Percentiles rank a stretch among this genome's conserved stretches.
phyloP scores from a whole-genome alignment of 495 filamentous ascomycete species.

The Tuber microsphaerosporum region DNA sequence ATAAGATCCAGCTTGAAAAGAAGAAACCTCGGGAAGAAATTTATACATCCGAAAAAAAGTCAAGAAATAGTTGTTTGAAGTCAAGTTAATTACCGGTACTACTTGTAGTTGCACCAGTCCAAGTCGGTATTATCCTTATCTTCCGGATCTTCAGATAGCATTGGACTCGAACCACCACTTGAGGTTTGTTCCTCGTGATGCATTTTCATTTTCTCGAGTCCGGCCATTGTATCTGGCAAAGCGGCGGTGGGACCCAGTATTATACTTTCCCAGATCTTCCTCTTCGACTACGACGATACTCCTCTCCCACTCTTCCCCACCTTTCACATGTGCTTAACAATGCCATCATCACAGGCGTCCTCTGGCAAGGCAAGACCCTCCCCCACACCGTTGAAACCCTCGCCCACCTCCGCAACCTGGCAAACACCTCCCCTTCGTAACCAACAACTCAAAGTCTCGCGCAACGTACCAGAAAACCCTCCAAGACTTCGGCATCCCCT shows the following conservation, averaged over 20 bases:
- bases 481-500: constrained; percentile 70
- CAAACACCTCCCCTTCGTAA: constrained; percentile 92
- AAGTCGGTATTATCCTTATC: background rate
- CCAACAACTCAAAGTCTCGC: constrained; percentile 96
- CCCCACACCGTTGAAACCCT: constrained; percentile 75
- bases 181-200: background rate
- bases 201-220: background rate
- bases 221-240: background rate
- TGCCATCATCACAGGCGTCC: constrained; percentile 58
- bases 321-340: background rate
- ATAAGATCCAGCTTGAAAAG: background rate
- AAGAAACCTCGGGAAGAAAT: background rate
- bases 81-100: background rate
- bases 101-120: background rate
- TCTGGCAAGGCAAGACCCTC: constrained; percentile 90
- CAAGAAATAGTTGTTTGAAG: background rate
- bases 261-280: constrained; percentile 59
- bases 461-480: constrained; percentile 88
- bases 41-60: background rate
- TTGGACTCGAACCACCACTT: background rate
- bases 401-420: constrained; percentile 66
- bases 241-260: background rate
- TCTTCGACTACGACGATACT: constrained; percentile 96
- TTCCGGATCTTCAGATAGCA: background rate
- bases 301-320: constrained; percentile 9